Conservation (phyloP, 1,139 yeast species). For the Arxiozyma slooffiae region DNA sequence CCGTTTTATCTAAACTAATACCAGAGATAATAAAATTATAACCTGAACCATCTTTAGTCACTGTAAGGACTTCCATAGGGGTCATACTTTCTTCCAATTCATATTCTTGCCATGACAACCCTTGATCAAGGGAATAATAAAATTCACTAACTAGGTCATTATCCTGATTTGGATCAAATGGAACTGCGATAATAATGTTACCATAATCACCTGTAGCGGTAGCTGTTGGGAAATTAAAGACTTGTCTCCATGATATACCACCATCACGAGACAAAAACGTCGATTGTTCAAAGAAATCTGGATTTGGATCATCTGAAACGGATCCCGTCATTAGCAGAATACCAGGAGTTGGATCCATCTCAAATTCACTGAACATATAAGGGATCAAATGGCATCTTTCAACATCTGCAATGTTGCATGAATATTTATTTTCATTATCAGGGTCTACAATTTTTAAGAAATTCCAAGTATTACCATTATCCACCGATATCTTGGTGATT, state of each 20-base stretch:
- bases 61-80: constrained; percentile 44
- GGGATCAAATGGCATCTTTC: constrained; percentile 43
- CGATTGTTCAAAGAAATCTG: constrained; percentile 21
- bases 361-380: constrained; percentile 32
- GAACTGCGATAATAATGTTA: constrained; percentile 55
- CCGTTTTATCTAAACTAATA: constrained; percentile 23
- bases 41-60: constrained; percentile 64
- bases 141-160: constrained; percentile 30
- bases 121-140: constrained; percentile 66
- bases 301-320: constrained; percentile 35
- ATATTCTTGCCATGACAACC: constrained; percentile 49
- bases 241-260: constrained; percentile 59
- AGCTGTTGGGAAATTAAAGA: constrained; percentile 45
- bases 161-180: constrained; percentile 26
- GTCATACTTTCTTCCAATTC: constrained; percentile 41
- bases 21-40: constrained; percentile 52
- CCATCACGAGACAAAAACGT: constrained; percentile 71
- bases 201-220: constrained; percentile 76
- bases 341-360: constrained; percentile 54
- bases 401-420: constrained; percentile 49
- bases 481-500: constrained; percentile 43
- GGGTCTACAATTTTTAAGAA: constrained; percentile 40
- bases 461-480: constrained; percentile 60
- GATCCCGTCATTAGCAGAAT: constrained; percentile 53
- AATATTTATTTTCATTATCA: constrained; percentile 37